Conservation (phyloP, 2,329 filamentous ascomycete genomes). For the Leptographium procerum region DNA sequence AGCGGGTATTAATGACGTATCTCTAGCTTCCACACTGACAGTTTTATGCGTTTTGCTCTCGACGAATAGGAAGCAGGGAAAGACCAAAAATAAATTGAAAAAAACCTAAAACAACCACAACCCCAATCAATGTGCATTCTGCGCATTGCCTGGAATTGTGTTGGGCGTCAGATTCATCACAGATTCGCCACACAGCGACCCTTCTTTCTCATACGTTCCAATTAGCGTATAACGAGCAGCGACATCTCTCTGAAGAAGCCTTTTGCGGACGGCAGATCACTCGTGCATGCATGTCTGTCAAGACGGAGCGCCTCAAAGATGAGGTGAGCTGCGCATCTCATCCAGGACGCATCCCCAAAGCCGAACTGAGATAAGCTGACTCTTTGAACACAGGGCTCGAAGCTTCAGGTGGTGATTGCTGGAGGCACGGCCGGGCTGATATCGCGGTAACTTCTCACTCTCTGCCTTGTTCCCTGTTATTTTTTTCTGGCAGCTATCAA, state of each 20-base stretch:
- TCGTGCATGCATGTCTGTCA: constrained; percentile 31
- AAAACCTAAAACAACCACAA: background rate
- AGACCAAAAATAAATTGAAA: background rate
- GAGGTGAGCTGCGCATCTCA: constrained; percentile 29
- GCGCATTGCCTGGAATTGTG: background rate
- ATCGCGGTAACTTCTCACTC: constrained; percentile 49
- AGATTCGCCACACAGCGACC: background rate
- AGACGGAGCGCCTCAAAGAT: constrained; percentile 42
- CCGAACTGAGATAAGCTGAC: background rate
- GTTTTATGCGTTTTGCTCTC: background rate
- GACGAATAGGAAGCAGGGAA: background rate
- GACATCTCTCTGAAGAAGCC: background rate
- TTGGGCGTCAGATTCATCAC: background rate
- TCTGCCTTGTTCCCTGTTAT: too few species aligned
- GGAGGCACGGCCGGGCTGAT: constrained; percentile 67
- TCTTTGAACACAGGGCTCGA: constrained; percentile 34
- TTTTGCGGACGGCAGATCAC: constrained; percentile 1
- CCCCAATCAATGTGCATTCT: background rate
- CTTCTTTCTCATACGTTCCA: background rate
- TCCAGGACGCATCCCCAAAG: too few species aligned
- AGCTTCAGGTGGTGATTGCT: constrained; percentile 42
- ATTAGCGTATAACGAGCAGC: too few species aligned
- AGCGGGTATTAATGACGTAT: background rate
- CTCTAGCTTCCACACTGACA: background rate
- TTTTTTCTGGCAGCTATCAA: too few species aligned